Base-by-base conservation (phyloP, 108 stramenopile species). In the Cyclotella atomus region DNA sequence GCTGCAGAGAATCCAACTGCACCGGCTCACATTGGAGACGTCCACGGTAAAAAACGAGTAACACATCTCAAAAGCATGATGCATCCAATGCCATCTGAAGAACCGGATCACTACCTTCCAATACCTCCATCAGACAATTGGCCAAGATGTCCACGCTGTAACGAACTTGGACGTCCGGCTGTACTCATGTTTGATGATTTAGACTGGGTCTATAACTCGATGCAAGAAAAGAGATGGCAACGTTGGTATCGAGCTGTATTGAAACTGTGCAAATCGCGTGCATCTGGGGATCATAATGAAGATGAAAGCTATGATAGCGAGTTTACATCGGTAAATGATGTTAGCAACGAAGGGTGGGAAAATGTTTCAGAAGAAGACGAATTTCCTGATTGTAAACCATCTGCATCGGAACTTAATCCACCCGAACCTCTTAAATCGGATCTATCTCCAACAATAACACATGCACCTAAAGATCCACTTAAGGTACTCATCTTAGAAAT, bases 401-500 rank as follows among this genome's bases (percentile, higher is more conserved):
- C 7, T 5, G 50, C 2, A 19, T 21, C 36, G 16, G 14, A 62
- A 25, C 24, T 12, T 7, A 24, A 2, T 0, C 16, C 20, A 44
- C 15, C 64, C 25, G 8, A 47, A 15, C 30, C 45, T 7, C 29
- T 16, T 2, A 21, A 1, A 55, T 17, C 27, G 16, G 17, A 28
- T 45, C 34, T 44, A 29, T 43, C 38, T 3, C 36, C 35, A 41
- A 21, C 10, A 43, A 23, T 25, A 19, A 44, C 16, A 14, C 38
- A 43, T n/a, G 3, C 61, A 27, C 20, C 38, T 41, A 49, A 9
- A 49, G 16, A 66, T 29, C 65, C 60, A 47, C 32, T 67, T 23
- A 71, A 81, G 57, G 50, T 88, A 3, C 55, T 68, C 3, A 60
- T 88, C n/a, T 27, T 88, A 19, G 87, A 88, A 71, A 70, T 88